Conservation (phyloP, 2,329 filamentous ascomycete species). For the Aureobasidium sp. region DNA sequence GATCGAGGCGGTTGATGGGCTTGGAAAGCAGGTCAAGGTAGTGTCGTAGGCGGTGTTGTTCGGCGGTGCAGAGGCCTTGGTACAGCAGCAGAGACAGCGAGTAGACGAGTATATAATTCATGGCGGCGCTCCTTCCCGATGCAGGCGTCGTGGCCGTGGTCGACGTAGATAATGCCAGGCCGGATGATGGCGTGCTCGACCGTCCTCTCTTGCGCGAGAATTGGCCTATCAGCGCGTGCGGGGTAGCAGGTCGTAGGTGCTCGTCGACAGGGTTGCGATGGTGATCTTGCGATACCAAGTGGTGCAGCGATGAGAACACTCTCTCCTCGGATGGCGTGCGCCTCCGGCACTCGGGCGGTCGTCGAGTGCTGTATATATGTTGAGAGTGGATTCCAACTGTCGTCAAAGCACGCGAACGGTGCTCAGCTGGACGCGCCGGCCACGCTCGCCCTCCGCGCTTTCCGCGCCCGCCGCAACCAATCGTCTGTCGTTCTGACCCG, state of each 20-base stretch:
- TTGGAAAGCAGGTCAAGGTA: conserved; percentile 18
- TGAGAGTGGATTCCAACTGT: neutral
- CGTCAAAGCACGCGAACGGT: conserved; percentile 7
- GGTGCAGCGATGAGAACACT: neutral
- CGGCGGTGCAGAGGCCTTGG: conserved; percentile 18
- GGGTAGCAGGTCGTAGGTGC: conserved; percentile 1
- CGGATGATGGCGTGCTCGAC: conserved; percentile 10
- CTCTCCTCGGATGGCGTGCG: neutral
- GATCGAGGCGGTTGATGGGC: conserved; percentile 16
- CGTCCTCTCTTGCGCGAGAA: conserved; percentile 7
- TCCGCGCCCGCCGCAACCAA: neutral
- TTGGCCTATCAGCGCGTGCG: conserved; percentile 12
- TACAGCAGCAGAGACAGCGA: conserved; percentile 21
- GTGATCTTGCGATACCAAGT: neutral
- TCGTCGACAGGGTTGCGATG: neutral
- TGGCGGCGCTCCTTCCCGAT: neutral
- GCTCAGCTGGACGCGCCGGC: neutral
- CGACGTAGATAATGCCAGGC: neutral
- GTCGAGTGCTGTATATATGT: neutral
- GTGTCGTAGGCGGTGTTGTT: conserved; percentile 17
- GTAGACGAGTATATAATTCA: conserved; percentile 21
- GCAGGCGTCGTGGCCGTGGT: neutral
- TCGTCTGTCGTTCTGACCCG: neutral
- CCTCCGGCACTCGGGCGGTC: neutral
- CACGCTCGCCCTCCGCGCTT: neutral